These are phyloP conservation scores for Luzula sylvatica DNA, from an alignment of 176 grass and related monocot species.

Conservation along the genomic window DNA sequence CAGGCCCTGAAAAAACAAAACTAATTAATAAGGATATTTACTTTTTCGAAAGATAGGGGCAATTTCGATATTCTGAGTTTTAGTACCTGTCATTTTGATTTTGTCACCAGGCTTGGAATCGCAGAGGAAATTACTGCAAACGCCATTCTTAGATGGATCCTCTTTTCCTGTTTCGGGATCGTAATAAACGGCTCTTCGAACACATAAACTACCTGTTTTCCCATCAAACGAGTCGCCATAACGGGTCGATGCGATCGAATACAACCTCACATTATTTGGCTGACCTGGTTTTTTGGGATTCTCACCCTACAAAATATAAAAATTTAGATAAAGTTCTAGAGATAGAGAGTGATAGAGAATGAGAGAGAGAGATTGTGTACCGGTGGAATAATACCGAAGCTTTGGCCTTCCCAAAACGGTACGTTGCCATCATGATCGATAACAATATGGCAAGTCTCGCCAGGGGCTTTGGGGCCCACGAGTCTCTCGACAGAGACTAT, in stretches of 20 bases:
- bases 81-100: slow-evolving; percentile 72
- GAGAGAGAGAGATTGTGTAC: slow-evolving; percentile 25
- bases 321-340: background rate
- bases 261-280: slow-evolving; percentile 78
- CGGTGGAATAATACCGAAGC: slow-evolving; percentile 83
- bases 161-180: slow-evolving; percentile 85
- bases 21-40: background rate
- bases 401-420: slow-evolving; percentile 97
- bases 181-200: slow-evolving; percentile 80
- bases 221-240: slow-evolving; percentile 92
- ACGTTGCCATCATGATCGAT: slow-evolving; percentile 90
- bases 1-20: slow-evolving; percentile 43
- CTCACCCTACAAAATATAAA: slow-evolving; percentile 51
- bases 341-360: background rate
- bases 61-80: background rate
- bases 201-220: slow-evolving; percentile 69
- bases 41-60: no score
- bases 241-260: slow-evolving; percentile 91
- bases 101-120: slow-evolving; percentile 83
- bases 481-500: slow-evolving; percentile 79
- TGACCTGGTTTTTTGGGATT: slow-evolving; percentile 83
- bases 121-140: slow-evolving; percentile 97
- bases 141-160: slow-evolving; percentile 74
- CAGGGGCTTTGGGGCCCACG: slow-evolving; percentile 75
- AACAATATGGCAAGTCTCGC: slow-evolving; percentile 86